These are phyloP conservation scores for Tribonema minus DNA, from an alignment of 108 stramenopile genomes.

Conservation along the genomic window DNA sequence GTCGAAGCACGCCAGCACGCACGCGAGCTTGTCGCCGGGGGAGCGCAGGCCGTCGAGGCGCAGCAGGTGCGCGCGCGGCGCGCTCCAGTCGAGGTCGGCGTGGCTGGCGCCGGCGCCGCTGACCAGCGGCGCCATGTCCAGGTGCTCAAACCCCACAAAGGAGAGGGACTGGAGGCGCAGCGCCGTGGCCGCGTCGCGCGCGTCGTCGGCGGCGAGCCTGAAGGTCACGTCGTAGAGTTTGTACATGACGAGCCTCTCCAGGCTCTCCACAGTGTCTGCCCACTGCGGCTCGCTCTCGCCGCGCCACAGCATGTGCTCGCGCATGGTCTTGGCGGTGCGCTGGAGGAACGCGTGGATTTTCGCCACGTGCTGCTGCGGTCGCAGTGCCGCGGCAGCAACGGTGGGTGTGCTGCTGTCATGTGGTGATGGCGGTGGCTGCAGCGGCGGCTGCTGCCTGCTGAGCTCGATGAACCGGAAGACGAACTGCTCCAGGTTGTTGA, in stretches of 20 bases:
- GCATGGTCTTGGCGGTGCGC: constrained; percentile 5
- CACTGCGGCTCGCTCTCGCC: constrained; percentile 9
- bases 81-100: constrained; percentile 1
- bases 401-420: neutral
- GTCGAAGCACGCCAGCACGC: constrained; percentile 2
- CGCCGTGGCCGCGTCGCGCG: neutral
- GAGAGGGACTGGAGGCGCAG: constrained; percentile 10
- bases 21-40: constrained; percentile 24
- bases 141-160: constrained; percentile 10
- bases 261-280: constrained; percentile 28
- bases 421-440: neutral
- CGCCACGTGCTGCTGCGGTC: neutral
- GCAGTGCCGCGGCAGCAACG: too few relatives aligned
- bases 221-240: neutral
- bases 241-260: constrained; percentile 27
- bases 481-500: constrained; percentile 34
- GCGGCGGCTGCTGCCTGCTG: neutral
- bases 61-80: neutral
- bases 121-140: constrained; percentile 13
- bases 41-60: constrained; percentile 9
- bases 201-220: neutral
- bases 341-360: constrained; percentile 25
- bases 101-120: neutral
- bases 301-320: constrained; percentile 19
- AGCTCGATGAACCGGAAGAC: neutral